Percentiles rank a stretch among this genome's conserved stretches.
These are phyloP conservation scores for Boletales sp. DNA, from an alignment of 768 basidiomycete species.

Conservation along the genomic window DNA sequence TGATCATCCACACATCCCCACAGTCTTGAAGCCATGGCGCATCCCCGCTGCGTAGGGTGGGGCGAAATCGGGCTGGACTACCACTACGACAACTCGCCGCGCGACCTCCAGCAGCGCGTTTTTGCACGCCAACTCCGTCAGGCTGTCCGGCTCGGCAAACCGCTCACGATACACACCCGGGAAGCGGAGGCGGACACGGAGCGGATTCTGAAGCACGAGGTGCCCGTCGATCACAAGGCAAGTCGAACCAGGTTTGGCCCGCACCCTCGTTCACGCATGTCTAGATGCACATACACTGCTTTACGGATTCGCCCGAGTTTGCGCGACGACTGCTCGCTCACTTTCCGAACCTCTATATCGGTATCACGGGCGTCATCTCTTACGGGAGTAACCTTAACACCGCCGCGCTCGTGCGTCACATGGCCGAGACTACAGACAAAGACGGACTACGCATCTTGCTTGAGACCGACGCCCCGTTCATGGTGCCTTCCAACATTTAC, in stretches of 20 bases:
- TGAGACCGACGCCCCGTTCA: slow-evolving; percentile 87
- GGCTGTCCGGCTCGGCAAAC: slow-evolving; percentile 67
- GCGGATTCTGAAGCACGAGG: slow-evolving; percentile 68
- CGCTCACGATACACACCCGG: slow-evolving; percentile 82
- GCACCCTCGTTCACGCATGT: too few species aligned
- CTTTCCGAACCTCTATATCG: too few species aligned
- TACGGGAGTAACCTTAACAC: too few species aligned
- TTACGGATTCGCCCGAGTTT: slow-evolving; percentile 77
- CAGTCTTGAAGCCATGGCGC: slow-evolving; percentile 71
- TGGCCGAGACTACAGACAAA: slow-evolving; percentile 12
- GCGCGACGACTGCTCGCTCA: slow-evolving; percentile 60
- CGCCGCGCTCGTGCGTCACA: too few species aligned
- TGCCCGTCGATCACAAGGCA: slow-evolving; percentile 69
- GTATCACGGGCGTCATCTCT: too few species aligned
- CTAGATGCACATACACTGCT: slow-evolving; percentile 66
- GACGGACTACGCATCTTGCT: slow-evolving; percentile 52
- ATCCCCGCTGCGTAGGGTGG: slow-evolving; percentile 83
- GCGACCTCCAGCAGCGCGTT: slow-evolving; percentile 61
- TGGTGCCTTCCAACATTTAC: slow-evolving; percentile 78
- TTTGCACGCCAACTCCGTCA: slow-evolving; percentile 65
- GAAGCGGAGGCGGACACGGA: slow-evolving; percentile 85
- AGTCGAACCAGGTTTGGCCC: too few species aligned
- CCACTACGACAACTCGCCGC: slow-evolving; percentile 77
- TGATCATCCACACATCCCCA: neutral
- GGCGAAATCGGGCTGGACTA: slow-evolving; percentile 89